phyloP scores from a whole-genome alignment of 208 protist species.

The Leishmania tarentolae region DNA sequence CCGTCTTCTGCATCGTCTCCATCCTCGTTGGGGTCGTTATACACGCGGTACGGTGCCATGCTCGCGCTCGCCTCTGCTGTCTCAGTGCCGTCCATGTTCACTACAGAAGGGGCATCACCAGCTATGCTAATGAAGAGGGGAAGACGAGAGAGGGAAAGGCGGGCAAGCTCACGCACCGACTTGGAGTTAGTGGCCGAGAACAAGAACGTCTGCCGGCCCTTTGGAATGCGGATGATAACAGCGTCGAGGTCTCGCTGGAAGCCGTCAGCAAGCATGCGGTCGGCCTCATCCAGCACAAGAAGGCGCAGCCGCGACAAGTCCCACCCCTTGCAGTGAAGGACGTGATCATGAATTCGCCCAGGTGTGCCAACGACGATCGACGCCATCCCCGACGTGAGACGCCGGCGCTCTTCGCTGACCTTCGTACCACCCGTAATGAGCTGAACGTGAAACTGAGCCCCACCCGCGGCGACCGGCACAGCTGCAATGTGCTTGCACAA shows the following conservation, averaged over 20 bases:
- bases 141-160: slow-evolving; percentile 92
- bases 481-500: slow-evolving; percentile 74
- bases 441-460: slow-evolving; percentile 59
- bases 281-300: slow-evolving; percentile 99
- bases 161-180: slow-evolving; percentile 88
- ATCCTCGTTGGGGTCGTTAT: slow-evolving; percentile 24
- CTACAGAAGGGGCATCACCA: slow-evolving; percentile 48
- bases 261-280: slow-evolving; percentile 99
- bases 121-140: slow-evolving; percentile 91
- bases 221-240: slow-evolving; percentile 87
- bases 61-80: neutral
- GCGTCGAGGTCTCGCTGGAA: slow-evolving; percentile 98
- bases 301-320: slow-evolving; percentile 94
- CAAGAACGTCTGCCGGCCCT: slow-evolving; percentile 96
- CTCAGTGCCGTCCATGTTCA: slow-evolving; percentile 32
- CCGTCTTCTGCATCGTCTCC: slow-evolving; percentile 18
- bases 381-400: slow-evolving; percentile 53
- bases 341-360: slow-evolving; percentile 88
- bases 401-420: slow-evolving; percentile 71
- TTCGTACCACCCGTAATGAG: slow-evolving; percentile 93
- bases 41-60: slow-evolving; percentile 59
- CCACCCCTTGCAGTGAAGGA: slow-evolving; percentile 68
- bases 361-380: slow-evolving; percentile 88
- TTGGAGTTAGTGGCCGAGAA: slow-evolving; percentile 98
- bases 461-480: slow-evolving; percentile 9